These are phyloP conservation scores for Globisporangium spinosum DNA, from an alignment of 352 stramenopile species.

Conservation along the genomic window DNA sequence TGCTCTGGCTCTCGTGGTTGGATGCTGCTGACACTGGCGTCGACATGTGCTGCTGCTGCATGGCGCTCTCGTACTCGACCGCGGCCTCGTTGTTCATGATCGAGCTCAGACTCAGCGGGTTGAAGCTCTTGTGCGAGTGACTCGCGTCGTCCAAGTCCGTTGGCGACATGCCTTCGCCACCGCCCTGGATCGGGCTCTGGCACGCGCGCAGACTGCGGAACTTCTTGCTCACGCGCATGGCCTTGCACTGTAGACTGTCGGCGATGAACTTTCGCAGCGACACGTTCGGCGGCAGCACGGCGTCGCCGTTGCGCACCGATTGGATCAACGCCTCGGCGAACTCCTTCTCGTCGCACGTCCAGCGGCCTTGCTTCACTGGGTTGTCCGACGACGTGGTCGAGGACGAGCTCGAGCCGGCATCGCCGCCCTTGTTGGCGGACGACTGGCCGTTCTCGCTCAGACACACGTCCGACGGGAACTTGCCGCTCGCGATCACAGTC, in stretches of 20 bases:
- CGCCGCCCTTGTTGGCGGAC: constrained; percentile 19
- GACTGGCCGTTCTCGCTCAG: constrained; percentile 40
- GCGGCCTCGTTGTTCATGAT: constrained; percentile 71
- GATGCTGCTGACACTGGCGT: not conserved
- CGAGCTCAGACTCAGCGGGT: constrained; percentile 62
- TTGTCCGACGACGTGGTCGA: constrained; percentile 8
- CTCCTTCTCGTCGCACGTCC: constrained; percentile 55
- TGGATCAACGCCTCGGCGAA: constrained; percentile 54
- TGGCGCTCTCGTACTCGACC: constrained; percentile 9
- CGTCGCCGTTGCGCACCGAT: constrained; percentile 41
- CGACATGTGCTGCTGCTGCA: not conserved
- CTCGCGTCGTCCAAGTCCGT: constrained; percentile 15
- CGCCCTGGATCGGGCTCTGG: constrained; percentile 18
- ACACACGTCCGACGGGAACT: constrained; percentile 60
- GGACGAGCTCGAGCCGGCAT: constrained; percentile 6
- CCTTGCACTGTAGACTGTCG: constrained; percentile 55
- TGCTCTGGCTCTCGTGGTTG: not conserved
- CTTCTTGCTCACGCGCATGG: constrained; percentile 69
- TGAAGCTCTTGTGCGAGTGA: constrained; percentile 35
- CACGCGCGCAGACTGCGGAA: constrained; percentile 39
- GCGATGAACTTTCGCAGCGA: constrained; percentile 58
- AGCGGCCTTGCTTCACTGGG: constrained; percentile 48
- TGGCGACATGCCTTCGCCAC: constrained; percentile 8
- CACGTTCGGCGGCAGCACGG: constrained; percentile 41
- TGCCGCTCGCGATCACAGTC: constrained; percentile 47